phyloP scores from a whole-genome alignment of 805 yeast genomes.

The Candida succiphila region DNA sequence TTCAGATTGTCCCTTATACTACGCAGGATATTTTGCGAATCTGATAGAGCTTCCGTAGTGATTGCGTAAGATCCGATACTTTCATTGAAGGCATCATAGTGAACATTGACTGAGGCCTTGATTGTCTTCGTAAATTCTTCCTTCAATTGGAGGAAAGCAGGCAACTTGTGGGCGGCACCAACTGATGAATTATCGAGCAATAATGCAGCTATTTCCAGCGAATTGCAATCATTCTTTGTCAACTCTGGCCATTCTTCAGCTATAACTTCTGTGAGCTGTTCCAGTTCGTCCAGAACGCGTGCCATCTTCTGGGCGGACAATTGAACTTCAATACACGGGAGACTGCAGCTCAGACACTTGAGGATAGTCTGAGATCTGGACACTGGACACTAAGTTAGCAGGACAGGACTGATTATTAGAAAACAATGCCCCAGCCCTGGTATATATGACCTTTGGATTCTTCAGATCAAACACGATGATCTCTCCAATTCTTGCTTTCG shows the following conservation, averaged over 20 bases:
- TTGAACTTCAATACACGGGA: constrained; percentile 3
- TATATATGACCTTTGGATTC: too few species aligned
- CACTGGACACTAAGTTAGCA: too few species aligned
- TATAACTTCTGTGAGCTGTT: constrained; percentile 6
- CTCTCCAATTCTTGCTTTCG: too few species aligned
- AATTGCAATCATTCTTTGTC: constrained; percentile 51
- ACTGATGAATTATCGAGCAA: constrained; percentile 81
- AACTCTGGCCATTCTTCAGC: constrained; percentile 27
- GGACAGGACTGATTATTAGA: too few species aligned
- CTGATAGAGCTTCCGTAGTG: constrained; percentile 51
- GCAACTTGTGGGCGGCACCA: constrained; percentile 71
- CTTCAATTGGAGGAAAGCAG: constrained; percentile 57
- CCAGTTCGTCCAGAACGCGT: constrained; percentile 11
- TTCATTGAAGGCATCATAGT: constrained; percentile 76
- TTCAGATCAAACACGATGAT: too few species aligned
- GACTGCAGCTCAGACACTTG: not conserved
- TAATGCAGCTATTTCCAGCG: constrained; percentile 76
- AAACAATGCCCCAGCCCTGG: too few species aligned
- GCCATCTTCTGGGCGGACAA: too few species aligned
- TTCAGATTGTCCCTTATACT: constrained; percentile 12
- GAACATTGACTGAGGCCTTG: constrained; percentile 65
- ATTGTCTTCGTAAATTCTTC: constrained; percentile 46
- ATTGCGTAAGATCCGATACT: constrained; percentile 78
- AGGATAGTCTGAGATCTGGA: too few species aligned
- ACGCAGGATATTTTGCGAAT: constrained; percentile 39